Base-by-base conservation (phyloP, 129 eudicot species). In the Chrysanthemum seticuspe region DNA sequence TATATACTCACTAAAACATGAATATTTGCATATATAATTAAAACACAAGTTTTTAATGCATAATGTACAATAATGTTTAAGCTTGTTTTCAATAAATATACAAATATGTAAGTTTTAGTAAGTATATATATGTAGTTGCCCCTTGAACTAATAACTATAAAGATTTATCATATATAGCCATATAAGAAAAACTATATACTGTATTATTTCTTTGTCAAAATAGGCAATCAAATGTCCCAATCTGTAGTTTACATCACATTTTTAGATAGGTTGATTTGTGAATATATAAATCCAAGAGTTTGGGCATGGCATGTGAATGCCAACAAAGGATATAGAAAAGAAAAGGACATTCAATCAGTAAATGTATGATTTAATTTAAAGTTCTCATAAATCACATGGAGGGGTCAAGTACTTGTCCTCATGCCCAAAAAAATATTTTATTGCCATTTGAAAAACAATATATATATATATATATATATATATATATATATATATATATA, bases 311-410 rank as follows among this genome's bases (percentile, higher is more conserved):
- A 80, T 75, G 84, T 75, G 84, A 80, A 67, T 63, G 80, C 77
- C 84, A 62, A 80, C 79, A 75, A 63, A 62, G 73, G 80, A 76
- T 51, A 71, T 61, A 76, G 80, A 75, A 80, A 80, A 75, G 80
- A 80, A 69, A 69, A 80, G 73, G 72, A 69, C 77, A 80, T 80
- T 64, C 81, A 75, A 80, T 80, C 73, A 80, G 74, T 63, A 70
- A 80, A 8, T 63, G 81, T 75, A 70, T 55, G 73, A 80, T 75
- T 75, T 70, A 70, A 80, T 71, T 78, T 75, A 80, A 75, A 80
- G 80, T 75, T 75, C 66, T 69, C 57, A 75, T 75, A 63, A 72
- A 70, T 58, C 81, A 80, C 81, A 75, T 75, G 84, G 84, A 71
- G 84, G 84, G 77, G 84, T 56, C 84, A 80, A 70, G 70, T n/a